Conservation (phyloP, 345 rosid species). For the Theobroma cacao region DNA sequence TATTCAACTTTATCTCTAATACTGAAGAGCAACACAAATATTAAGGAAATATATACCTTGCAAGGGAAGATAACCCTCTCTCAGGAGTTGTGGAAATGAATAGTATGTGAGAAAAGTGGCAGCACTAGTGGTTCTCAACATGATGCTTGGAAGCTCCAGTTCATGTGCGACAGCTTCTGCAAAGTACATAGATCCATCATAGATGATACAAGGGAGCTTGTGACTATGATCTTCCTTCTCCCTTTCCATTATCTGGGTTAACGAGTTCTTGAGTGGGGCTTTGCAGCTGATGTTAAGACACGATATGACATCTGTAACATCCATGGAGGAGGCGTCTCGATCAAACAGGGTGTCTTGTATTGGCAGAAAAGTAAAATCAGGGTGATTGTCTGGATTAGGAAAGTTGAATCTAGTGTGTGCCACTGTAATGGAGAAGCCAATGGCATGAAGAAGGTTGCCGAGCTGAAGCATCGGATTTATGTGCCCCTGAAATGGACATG, state of each 20-base stretch:
- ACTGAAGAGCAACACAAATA: background rate
- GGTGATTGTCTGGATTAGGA: constrained; percentile 23
- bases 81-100: background rate
- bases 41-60: constrained; percentile 27
- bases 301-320: background rate
- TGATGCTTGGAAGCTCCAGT: background rate
- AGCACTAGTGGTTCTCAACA: background rate
- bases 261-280: constrained; percentile 3
- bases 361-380: constrained; percentile 24
- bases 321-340: background rate
- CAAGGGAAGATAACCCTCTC: constrained; percentile 26
- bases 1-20: background rate
- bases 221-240: background rate
- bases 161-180: background rate
- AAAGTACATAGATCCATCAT: background rate
- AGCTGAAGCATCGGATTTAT: constrained; percentile 46
- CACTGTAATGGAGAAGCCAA: constrained; percentile 35
- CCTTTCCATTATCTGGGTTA: background rate
- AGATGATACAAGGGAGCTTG: background rate
- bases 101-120: background rate
- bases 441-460: constrained; percentile 30
- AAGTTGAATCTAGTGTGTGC: constrained; percentile 31
- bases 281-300: background rate
- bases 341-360: background rate
- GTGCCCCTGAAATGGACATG: constrained; percentile 63